Base-by-base conservation (phyloP, 2,329 filamentous ascomycete species). In the Emergomyces orientalis region DNA sequence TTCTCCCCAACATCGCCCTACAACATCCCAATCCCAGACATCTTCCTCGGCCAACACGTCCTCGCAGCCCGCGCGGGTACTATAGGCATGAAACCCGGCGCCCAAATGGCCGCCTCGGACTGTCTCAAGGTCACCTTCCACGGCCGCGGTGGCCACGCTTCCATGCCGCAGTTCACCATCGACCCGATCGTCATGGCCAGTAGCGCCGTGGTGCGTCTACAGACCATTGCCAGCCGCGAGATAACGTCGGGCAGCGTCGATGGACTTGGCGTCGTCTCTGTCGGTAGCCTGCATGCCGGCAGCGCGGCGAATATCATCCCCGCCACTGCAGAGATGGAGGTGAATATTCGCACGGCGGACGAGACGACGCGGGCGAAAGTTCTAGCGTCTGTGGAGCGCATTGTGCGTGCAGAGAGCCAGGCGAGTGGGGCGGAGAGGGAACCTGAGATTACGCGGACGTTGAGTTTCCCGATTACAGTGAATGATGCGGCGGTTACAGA, bases 261-360 rank as follows among this genome's bases (percentile, higher is more conserved):
- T 30, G 83, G 86, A 62, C 74, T 79, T 14, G 82, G 79, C 14
- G 84, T 86, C 8, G 76, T 87, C 8, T 86, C 84, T 0, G 82
- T 86, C 7, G 83, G 82, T 9, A 79, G 78, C 60, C 71, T 86
- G n/a, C 79, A 84, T 64, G 83, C 82, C 0, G 84, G 84, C 1
- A 79, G 83, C 65, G 79, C 82, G 1, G 84, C 85, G 69, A 87
- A 86, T 67, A 79, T 87, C 62, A 86, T 87, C 61, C 76, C 82
- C 0, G 81, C 82, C 61, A 70, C 77, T 17, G 84, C 84, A 0
- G 76, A 80, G 58, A 74, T 87, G 4, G 81, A 81, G 14, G 70
- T 87, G 47, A 81, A 86, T 67, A 78, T 85, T 4, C 77, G 84
- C 32, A 77, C 80, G 27, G 77, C 78, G 2, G 76, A 75, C 11